These are phyloP conservation scores for Neurospora sp. DNA, from an alignment of 495 filamentous ascomycete species.

Conservation along the genomic window DNA sequence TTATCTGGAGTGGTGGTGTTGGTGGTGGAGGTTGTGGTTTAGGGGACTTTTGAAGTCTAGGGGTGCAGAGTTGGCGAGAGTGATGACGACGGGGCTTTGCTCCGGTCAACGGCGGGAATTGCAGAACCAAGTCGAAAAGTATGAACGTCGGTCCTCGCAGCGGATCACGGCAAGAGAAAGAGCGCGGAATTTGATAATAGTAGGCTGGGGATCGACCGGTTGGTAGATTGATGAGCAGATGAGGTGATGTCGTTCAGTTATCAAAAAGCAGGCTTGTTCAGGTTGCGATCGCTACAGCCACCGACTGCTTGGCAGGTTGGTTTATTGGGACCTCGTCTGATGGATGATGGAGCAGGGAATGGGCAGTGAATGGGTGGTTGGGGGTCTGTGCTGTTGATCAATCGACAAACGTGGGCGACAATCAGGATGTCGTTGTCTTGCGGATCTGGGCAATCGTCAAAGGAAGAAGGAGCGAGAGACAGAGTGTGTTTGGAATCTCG, in stretches of 20 bases:
- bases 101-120: neutral
- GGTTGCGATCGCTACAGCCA: neutral
- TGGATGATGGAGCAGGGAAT: neutral
- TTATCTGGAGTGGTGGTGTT: neutral
- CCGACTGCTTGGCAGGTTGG: neutral
- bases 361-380: neutral
- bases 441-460: neutral
- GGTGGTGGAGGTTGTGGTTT: neutral
- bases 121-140: neutral
- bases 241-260: neutral
- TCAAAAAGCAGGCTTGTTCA: neutral
- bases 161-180: neutral
- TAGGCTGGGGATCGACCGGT: neutral
- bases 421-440: neutral
- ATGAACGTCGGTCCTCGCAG: neutral
- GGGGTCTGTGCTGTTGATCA: neutral
- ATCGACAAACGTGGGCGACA: neutral
- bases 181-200: neutral
- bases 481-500: neutral
- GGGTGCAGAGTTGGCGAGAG: neutral
- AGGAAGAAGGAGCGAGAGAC: neutral
- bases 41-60: neutral
- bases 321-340: neutral
- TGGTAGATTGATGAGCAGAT: neutral
- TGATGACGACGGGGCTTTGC: neutral